phyloP scores from a whole-genome alignment of 164 flowering plant genomes.

The Dillenia turbinata region DNA sequence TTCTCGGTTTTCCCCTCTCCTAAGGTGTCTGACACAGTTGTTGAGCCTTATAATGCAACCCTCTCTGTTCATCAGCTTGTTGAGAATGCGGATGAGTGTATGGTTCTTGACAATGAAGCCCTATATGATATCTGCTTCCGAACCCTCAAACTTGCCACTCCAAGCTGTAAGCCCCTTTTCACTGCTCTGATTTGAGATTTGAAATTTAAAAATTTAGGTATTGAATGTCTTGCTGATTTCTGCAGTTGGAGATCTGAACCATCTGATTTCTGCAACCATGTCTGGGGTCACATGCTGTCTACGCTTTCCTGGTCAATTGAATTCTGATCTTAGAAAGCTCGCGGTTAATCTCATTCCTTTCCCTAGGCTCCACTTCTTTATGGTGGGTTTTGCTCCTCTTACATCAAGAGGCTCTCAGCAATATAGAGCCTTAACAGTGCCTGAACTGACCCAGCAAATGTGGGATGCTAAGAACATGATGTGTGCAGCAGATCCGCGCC shows the following conservation, averaged over 20 bases:
- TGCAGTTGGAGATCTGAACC: constrained; percentile 50
- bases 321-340: constrained; percentile 48
- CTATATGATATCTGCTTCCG: constrained; percentile 60
- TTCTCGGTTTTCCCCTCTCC: constrained; percentile 58
- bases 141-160: constrained; percentile 49
- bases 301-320: constrained; percentile 50
- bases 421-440: constrained; percentile 41
- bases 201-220: neutral
- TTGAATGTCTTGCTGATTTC: neutral
- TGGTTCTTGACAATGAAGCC: constrained; percentile 60
- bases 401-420: constrained; percentile 51
- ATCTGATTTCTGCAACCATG: constrained; percentile 53
- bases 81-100: constrained; percentile 58
- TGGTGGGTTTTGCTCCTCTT: constrained; percentile 55
- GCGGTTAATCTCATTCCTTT: constrained; percentile 57
- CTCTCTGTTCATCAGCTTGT: constrained; percentile 52
- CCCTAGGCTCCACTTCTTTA: constrained; percentile 57
- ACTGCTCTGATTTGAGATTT: too few relatives aligned
- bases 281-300: constrained; percentile 53
- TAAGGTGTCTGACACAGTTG: constrained; percentile 53
- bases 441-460: constrained; percentile 58
- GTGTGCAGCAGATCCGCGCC: constrained; percentile 53
- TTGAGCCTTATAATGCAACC: constrained; percentile 54
- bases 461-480: constrained; percentile 61
- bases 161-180: constrained; percentile 36